A percentile compares a stretch with the other conserved stretches of the same genome.
Evolutionary conservation across 805 yeast species (phyloP).

Genomic region (Schizosaccharomyces osmophilus): DNA sequence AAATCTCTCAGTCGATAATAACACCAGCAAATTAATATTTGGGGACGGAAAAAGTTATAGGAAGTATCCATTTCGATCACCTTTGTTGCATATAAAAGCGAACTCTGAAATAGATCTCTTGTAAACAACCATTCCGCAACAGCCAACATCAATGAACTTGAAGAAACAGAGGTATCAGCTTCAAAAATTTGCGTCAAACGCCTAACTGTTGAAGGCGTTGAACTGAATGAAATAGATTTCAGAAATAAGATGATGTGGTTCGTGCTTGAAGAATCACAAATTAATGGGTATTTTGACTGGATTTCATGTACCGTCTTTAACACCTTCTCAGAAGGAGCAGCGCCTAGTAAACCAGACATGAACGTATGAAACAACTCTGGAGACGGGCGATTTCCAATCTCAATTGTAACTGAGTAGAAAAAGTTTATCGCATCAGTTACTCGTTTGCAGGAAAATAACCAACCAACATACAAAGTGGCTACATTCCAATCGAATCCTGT

Average conservation of each 20-base stretch:
- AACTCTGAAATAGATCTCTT: background rate
- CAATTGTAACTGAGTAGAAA: background rate
- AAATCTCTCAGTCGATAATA: background rate
- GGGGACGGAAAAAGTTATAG: background rate
- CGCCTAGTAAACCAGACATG: background rate
- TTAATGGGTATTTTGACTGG: background rate
- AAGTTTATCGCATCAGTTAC: background rate
- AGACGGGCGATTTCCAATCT: background rate
- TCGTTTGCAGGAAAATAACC: background rate
- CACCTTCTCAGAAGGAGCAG: background rate
- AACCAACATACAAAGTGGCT: background rate
- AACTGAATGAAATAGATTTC: background rate
- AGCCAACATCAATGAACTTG: background rate
- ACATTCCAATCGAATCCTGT: background rate
- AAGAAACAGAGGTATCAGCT: background rate
- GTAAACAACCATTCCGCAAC: background rate
- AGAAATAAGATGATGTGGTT: background rate
- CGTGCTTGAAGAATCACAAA: background rate
- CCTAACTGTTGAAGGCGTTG: background rate
- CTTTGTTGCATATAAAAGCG: background rate
- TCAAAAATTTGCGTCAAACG: background rate
- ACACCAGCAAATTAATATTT: background rate
- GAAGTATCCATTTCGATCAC: background rate
- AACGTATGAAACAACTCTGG: background rate
- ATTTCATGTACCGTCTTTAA: background rate